phyloP scores from a whole-genome alignment of 768 basidiomycete genomes.

The Mycena rosella region DNA sequence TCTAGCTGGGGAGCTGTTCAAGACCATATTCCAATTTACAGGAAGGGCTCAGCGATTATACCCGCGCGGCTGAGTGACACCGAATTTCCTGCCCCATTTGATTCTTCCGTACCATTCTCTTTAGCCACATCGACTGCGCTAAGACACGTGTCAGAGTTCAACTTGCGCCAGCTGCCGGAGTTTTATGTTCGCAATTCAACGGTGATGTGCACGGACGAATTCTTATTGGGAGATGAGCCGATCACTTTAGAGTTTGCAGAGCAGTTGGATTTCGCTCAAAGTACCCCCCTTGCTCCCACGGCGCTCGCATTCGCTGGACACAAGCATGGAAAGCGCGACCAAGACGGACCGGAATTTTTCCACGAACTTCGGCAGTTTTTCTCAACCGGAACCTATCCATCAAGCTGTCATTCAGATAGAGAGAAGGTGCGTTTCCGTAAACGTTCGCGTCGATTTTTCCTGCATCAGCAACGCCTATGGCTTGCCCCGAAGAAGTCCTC shows the following conservation, averaged over 20 bases:
- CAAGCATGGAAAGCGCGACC: constrained; percentile 28
- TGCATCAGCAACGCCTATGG: constrained; percentile 39
- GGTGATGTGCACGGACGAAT: background rate
- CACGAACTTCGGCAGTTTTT: constrained; percentile 37
- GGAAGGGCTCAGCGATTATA: too few relatives aligned
- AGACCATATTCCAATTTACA: too few relatives aligned
- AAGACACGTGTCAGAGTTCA: background rate
- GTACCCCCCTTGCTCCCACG: background rate
- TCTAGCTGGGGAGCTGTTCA: background rate
- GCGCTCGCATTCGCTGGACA: background rate
- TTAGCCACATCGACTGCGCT: background rate
- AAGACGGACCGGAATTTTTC: constrained; percentile 26
- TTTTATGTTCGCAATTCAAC: background rate
- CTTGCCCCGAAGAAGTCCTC: constrained; percentile 18
- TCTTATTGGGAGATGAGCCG: constrained; percentile 2
- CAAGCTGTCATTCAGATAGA: constrained; percentile 8
- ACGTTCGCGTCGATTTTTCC: constrained; percentile 32
- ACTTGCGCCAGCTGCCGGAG: background rate
- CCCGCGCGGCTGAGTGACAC: too few relatives aligned
- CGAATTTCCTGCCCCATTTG: too few relatives aligned
- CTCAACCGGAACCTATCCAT: background rate
- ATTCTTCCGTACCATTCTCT: background rate
- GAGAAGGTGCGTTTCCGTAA: constrained; percentile 25
- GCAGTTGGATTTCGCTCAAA: background rate
- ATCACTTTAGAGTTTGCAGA: background rate